phyloP scores from a whole-genome alignment of 75 land plant genomes.

The Sequoia sempervirens region DNA sequence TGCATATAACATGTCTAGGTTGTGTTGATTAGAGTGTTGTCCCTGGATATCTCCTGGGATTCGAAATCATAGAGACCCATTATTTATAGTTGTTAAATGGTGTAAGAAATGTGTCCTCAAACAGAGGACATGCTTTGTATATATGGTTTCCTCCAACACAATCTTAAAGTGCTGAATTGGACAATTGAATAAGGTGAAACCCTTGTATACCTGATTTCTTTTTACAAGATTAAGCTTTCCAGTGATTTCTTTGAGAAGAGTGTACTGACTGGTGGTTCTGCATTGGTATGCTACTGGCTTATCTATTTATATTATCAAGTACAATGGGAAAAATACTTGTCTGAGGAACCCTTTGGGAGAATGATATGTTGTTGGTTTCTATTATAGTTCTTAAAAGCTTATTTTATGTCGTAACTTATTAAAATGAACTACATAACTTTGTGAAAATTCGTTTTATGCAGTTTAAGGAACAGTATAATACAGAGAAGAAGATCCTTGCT shows the following conservation, averaged over 20 bases:
- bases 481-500: constrained; percentile 74
- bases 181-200: background rate
- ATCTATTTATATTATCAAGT: background rate
- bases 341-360: background rate
- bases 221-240: background rate
- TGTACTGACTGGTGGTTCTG: background rate
- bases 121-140: background rate
- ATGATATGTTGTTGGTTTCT: background rate
- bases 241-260: background rate
- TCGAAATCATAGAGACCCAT: background rate
- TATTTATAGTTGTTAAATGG: background rate
- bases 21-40: no score
- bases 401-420: background rate
- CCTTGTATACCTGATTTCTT: background rate
- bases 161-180: background rate
- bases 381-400: background rate
- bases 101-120: background rate
- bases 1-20: no score
- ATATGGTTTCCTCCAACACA: background rate
- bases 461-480: constrained; percentile 80
- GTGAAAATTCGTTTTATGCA: constrained; percentile 15
- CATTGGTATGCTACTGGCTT: background rate
- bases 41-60: no score
- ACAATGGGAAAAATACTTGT: background rate
- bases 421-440: background rate